Percentiles rank a stretch among this genome's conserved stretches.
Evolutionary conservation across 1,139 yeast species (phyloP).

Genomic region (Yamadazyma atlantica): DNA sequence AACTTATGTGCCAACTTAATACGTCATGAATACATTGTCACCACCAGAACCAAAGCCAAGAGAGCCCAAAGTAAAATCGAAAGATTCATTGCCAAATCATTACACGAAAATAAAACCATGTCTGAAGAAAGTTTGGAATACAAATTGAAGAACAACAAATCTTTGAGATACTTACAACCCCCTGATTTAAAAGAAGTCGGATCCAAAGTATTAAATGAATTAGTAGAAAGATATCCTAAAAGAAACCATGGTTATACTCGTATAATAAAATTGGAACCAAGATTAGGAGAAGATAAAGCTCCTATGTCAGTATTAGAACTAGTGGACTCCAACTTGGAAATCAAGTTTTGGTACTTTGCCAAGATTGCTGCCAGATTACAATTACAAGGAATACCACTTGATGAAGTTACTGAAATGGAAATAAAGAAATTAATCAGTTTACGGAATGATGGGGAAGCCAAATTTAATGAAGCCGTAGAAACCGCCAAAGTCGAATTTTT

Average conservation of each 20-base stretch:
- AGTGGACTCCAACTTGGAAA: conserved; percentile 72
- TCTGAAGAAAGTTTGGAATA: conserved; percentile 19
- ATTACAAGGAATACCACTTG: conserved; percentile 62
- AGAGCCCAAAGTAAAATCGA: conserved; percentile 48
- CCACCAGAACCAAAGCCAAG: conserved; percentile 47
- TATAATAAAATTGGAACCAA: conserved; percentile 77
- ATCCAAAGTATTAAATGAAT: conserved; percentile 62
- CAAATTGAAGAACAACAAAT: conserved; percentile 20
- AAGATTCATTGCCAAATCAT: conserved; percentile 34
- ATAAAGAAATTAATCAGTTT: conserved; percentile 49
- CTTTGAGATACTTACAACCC: conserved; percentile 39
- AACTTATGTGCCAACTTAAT: conserved; percentile 46
- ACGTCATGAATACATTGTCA: conserved; percentile 47
- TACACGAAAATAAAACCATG: conserved; percentile 20
- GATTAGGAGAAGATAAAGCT: conserved; percentile 84
- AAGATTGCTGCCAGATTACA: conserved; percentile 78
- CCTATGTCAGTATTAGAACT: conserved; percentile 87
- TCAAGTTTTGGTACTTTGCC: conserved; percentile 76
- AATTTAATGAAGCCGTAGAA: conserved; percentile 64
- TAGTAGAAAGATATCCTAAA: conserved; percentile 59
- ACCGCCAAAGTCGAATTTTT: conserved; percentile 62
- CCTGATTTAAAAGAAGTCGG: conserved; percentile 42
- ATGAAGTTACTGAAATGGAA: conserved; percentile 58
- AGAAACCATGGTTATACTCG: conserved; percentile 87
- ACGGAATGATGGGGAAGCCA: conserved; percentile 50